phyloP scores from a whole-genome alignment of 2,329 filamentous ascomycete genomes.

The Penicillium paneum region DNA sequence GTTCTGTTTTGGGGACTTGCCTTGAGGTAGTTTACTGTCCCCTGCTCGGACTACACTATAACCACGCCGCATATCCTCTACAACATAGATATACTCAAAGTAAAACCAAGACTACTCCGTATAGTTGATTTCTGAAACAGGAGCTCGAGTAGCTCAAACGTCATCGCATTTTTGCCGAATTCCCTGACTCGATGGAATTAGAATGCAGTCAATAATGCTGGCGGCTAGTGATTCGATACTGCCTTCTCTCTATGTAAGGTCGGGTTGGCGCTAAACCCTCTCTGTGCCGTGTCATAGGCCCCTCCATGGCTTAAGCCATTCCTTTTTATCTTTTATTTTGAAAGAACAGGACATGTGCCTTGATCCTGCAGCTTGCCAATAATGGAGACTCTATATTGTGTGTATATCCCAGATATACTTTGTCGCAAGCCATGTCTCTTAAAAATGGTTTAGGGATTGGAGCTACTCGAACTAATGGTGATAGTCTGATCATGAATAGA shows the following conservation, averaged over 20 bases:
- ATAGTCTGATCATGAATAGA: background rate
- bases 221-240: slow-evolving; percentile 9
- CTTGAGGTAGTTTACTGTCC: background rate
- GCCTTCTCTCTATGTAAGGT: slow-evolving; percentile 19
- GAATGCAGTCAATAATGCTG: slow-evolving; percentile 12
- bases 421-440: background rate
- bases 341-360: background rate
- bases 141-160: background rate
- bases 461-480: background rate
- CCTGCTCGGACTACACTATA: background rate
- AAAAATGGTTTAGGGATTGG: background rate
- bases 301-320: slow-evolving; percentile 11
- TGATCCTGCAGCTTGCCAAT: background rate
- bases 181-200: slow-evolving; percentile 1
- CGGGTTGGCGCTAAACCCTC: slow-evolving; percentile 19
- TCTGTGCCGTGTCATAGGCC: slow-evolving; percentile 21
- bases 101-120: too few species aligned
- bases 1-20: background rate
- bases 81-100: too few species aligned
- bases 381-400: background rate
- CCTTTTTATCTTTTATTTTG: background rate
- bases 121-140: background rate
- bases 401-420: background rate
- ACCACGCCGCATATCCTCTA: too few species aligned
- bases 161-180: slow-evolving; percentile 7